Conservation (phyloP, 2,329 filamentous ascomycete genomes). For the Neobulgaria alba region DNA sequence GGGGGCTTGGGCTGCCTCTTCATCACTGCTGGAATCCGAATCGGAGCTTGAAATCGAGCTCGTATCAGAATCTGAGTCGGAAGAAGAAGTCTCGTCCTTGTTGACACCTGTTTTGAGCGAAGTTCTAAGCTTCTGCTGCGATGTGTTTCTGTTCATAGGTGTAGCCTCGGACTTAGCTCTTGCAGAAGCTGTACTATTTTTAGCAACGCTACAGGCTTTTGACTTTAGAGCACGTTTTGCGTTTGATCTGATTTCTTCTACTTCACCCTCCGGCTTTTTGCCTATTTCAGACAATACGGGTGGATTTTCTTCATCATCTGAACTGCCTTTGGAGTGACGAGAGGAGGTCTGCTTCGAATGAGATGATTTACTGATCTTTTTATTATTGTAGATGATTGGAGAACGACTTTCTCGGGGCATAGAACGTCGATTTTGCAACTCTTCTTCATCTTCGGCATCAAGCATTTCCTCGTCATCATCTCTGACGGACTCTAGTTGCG, state of each 20-base stretch:
- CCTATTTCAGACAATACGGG: not conserved
- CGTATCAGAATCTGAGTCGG: not conserved
- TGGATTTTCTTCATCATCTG: constrained; percentile 2
- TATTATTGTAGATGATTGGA: constrained; percentile 21
- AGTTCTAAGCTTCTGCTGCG: not conserved
- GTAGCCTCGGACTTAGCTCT: not conserved
- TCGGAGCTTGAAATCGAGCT: not conserved
- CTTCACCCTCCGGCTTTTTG: constrained; percentile 5
- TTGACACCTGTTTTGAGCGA: not conserved
- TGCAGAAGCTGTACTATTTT: not conserved
- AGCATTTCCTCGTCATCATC: constrained; percentile 1
- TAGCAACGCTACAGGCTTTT: not conserved
- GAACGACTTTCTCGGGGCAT: constrained; percentile 24
- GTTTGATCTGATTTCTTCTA: constrained; percentile 1
- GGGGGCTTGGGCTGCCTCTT: not conserved
- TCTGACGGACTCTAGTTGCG: constrained; percentile 1
- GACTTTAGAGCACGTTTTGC: not conserved
- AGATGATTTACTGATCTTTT: too few species aligned
- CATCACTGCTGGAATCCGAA: not conserved
- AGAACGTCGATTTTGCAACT: constrained; percentile 17
- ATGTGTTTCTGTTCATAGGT: not conserved
- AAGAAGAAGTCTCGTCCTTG: not conserved
- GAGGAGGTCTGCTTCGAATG: not conserved
- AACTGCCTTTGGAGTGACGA: not conserved
- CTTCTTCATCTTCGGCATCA: constrained; percentile 9